These are phyloP conservation scores for Ophiobolus disseminans DNA, from an alignment of 2,329 filamentous ascomycete species.

Conservation along the genomic window DNA sequence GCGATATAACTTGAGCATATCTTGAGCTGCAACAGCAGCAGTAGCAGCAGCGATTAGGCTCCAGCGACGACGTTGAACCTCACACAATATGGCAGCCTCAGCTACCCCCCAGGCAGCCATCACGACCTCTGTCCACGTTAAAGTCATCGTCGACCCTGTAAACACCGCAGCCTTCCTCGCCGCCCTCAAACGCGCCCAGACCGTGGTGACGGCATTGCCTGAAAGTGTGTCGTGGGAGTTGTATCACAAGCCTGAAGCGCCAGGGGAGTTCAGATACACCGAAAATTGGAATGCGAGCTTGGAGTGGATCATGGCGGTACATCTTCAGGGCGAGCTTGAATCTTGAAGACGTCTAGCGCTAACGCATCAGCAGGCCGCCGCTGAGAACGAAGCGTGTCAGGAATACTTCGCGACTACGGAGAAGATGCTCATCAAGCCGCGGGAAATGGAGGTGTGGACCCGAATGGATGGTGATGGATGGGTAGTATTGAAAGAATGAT, in stretches of 20 bases:
- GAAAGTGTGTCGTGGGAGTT: background rate
- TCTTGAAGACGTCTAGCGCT: background rate
- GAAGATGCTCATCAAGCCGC: background rate
- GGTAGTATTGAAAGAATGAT: background rate
- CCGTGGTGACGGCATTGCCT: background rate
- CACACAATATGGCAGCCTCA: too few relatives aligned
- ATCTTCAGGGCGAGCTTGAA: background rate
- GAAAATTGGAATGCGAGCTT: background rate
- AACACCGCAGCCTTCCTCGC: background rate
- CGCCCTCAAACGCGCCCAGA: background rate
- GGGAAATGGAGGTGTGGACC: background rate
- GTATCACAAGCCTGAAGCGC: background rate
- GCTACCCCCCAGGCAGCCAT: too few relatives aligned
- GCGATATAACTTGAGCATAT: too few relatives aligned
- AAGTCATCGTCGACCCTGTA: background rate
- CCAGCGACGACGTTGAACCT: background rate
- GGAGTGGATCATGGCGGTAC: background rate
- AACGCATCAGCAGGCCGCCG: background rate
- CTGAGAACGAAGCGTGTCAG: background rate
- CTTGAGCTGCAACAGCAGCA: too few relatives aligned
- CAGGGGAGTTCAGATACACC: background rate
- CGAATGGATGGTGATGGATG: background rate
- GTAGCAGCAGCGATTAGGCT: too few relatives aligned
- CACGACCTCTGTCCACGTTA: background rate
- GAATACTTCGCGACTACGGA: background rate